Base-by-base conservation (phyloP, 768 basidiomycete genomes). In the Russula brevipes region DNA sequence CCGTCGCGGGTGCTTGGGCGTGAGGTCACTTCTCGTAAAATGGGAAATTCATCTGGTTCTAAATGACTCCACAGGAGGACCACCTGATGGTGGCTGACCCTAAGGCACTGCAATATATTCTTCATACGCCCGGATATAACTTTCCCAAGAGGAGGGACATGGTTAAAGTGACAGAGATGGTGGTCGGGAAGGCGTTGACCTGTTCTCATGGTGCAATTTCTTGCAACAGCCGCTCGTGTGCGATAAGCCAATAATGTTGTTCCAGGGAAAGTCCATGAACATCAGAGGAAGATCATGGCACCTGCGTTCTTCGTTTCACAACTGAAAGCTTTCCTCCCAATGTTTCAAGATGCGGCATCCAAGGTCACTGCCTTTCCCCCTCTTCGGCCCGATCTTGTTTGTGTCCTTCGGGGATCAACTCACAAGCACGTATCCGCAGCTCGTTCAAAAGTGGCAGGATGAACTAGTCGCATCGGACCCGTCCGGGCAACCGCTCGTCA, bases 81-180 rank as follows among this genome's bases (percentile, higher is more conserved):
- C 19, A 24, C 10, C 38, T 61, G 16, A 59, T 51, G 42, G 36
- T 60, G 5, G 52, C 44, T 1, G 61, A 47, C 35, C 45, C 57
- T 3, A 44, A 73, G 65, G 72, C 71, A 0, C 55, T 73, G 11
- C 73, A 74, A 59, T 68, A 71, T 58, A 69, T 72, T 46, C 66
- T 70, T 14, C 69, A 74, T 36, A 69, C 68, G 39, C 69, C 72
- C 0, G 69, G 70, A 41, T 73, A 72, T 46, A 67, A 66, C 51
- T 74, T 69, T 59, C 56, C 58, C 19, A 70, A 68, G 24, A 45
- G 55, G 42, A 49, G 9, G 5, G 66, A 66, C 14, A 16, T 61
- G 17, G 19, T 68, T 14, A 65, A 66, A 36, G 42, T 66, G 35
- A 66, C 65, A 0, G 59, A 70, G 16, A 60, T 70, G 57, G 57